Evolutionary conservation across 2,329 filamentous ascomycete genomes (phyloP), one percentile per base, ranked within the genome.

Genomic region (Fusarium liriodendri): DNA sequence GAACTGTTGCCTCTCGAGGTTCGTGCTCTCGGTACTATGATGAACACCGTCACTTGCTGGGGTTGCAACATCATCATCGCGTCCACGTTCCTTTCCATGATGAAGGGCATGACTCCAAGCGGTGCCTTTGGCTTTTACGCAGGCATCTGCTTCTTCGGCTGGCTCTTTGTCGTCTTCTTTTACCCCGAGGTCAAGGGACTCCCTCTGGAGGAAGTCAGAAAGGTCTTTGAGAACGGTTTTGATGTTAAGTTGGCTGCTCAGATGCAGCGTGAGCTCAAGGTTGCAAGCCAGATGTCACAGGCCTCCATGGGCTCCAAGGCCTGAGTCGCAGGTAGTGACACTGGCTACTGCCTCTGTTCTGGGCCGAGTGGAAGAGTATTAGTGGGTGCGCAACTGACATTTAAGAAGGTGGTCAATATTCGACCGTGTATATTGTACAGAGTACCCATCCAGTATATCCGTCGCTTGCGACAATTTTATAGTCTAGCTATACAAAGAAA

Each of bases 121-220:
- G 86, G 87, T 2, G 83, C 86, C 0, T 89, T 88, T 69, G 86
- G 85, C 2, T 88, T 88, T 74, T 88, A 87, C 68, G 84, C 85
- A 0, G 84, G 79, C 0, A 85, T 87, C 42, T 88, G 84, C 72
- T 82, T 85, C 67, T 70, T 85, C 32, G 86, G 86, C 80, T 84
- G 69, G 32, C 47, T 69, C 9, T 77, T 69, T 63, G 82, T 88
- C 6, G 82, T 84, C 58, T 85, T 87, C 79, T 87, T 80, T 71
- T 89, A 87, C 71, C 87, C 87, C 0, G 86, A 89, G 67, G 86
- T 87, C 9, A 86, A 88, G 65, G 87, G 87, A 10, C 69, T 29
- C n/a, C 69, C 68, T 0, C 35, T 89, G 5, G 88, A 90, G 74
- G 86, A 87, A 45, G 83, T 89, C n/a, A 80, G 85, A 20, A 84